Conservation (phyloP, 495 filamentous ascomycete genomes). For the Melanomma pulvis-pyrius region DNA sequence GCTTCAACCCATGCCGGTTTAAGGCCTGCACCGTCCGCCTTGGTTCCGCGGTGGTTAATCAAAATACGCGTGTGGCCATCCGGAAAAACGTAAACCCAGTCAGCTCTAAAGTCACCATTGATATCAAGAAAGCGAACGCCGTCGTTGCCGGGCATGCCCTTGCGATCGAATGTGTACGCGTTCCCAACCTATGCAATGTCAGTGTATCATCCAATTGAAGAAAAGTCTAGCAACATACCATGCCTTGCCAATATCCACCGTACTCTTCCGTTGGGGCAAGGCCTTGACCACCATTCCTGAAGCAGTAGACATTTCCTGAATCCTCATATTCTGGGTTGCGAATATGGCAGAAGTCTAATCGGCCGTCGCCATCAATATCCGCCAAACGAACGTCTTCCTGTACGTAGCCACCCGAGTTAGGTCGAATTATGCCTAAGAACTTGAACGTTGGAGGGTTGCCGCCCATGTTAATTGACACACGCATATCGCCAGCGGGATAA, state of each 20-base stretch:
- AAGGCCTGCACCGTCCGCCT: conserved; percentile 7
- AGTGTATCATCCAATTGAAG: neutral
- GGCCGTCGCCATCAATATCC: neutral
- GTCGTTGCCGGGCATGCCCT: conserved; percentile 33
- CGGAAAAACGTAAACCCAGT: conserved; percentile 43
- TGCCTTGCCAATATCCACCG: no score
- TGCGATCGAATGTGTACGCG: conserved; percentile 22
- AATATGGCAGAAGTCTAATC: no score
- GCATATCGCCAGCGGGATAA: neutral
- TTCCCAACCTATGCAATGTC: conserved; percentile 12
- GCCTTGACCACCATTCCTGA: no score
- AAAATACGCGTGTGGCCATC: conserved; percentile 34
- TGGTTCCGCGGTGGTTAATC: conserved; percentile 41
- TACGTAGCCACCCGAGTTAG: neutral
- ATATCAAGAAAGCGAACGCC: conserved; percentile 43
- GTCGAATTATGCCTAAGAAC: neutral
- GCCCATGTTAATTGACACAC: neutral
- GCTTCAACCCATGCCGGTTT: conserved; percentile 13
- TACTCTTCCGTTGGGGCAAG: no score
- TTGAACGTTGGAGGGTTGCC: neutral
- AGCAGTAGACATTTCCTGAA: no score
- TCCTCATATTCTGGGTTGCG: no score
- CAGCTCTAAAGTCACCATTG: conserved; percentile 43
- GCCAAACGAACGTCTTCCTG: neutral
- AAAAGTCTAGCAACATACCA: neutral